Evolutionary conservation across 129 eudicot genomes (phyloP).

Genomic region (Centaurea solstitialis): DNA sequence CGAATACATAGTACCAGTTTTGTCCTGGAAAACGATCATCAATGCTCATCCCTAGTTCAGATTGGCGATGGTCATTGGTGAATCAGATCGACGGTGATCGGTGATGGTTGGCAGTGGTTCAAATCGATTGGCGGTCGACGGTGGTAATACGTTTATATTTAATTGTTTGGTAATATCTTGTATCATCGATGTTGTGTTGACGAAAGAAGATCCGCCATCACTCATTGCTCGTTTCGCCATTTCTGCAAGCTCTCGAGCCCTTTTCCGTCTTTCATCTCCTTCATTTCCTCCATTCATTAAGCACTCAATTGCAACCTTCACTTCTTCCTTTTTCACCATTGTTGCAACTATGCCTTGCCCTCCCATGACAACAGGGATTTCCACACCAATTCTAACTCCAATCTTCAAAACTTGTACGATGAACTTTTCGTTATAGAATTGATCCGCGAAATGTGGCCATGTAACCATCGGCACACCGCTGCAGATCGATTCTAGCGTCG

Average conservation of each 20-base stretch:
- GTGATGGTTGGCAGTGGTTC: too few relatives aligned
- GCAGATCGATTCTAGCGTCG: slow-evolving; percentile 45
- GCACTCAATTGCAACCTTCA: slow-evolving; percentile 28
- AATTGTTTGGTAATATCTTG: slow-evolving; percentile 13
- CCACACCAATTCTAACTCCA: slow-evolving; percentile 45
- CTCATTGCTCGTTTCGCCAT: slow-evolving; percentile 48
- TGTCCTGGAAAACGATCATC: too few relatives aligned
- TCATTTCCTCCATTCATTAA: slow-evolving; percentile 45
- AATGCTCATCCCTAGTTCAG: too few relatives aligned
- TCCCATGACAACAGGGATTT: slow-evolving; percentile 25
- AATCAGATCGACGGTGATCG: too few relatives aligned
- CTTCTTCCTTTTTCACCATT: slow-evolving; percentile 37
- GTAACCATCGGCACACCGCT: slow-evolving; percentile 58
- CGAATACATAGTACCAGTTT: not conserved
- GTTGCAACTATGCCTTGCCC: slow-evolving; percentile 17
- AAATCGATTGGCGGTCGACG: too few relatives aligned
- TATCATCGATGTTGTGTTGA: slow-evolving; percentile 18
- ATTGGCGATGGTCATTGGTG: too few relatives aligned
- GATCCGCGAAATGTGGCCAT: slow-evolving; percentile 58
- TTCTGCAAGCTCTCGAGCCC: slow-evolving; percentile 38
- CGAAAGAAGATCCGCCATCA: slow-evolving; percentile 41
- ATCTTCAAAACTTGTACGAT: slow-evolving; percentile 35
- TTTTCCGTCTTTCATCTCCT: slow-evolving; percentile 29
- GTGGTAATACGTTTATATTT: not conserved
- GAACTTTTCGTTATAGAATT: slow-evolving; percentile 44